Evolutionary conservation across 2,329 filamentous ascomycete species (phyloP), one percentile per base, ranked within the genome.

Genomic region (Epichloe elymi): DNA sequence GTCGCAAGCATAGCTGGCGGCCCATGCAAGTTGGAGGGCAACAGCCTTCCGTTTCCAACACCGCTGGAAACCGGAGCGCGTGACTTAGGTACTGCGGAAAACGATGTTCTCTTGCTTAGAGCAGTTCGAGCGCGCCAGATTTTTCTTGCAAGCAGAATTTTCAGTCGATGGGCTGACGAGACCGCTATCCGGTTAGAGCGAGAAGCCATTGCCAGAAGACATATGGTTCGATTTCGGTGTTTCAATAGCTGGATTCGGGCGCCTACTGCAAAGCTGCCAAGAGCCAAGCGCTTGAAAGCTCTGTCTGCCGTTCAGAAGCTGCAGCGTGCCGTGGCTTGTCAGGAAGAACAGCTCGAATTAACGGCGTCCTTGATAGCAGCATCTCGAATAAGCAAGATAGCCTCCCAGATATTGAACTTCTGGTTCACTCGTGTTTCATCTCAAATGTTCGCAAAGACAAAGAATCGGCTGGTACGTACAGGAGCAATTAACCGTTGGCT

Each of bases 161-260:
- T 64, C 53, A 68, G 64, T 51, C 65, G 66, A 56, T 94, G 88
- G 88, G 76, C 78, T 11, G 75, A 77, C 50, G 72, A 76, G 48
- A 76, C 85, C 11, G 75, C 74, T 5, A 80, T 86, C 14, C 79
- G 87, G 59, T 71, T 81, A 15, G 75, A 80, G 55, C 76, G 79
- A 40, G 87, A 85, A 4, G 79, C 77, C 4, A 73, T 80, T 41
- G 87, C 86, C 19, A 76, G 85, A 55, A 74, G 80, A 54, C 85
- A 88, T 61, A 80, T 90, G 53, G 68, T 93, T 50, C 74, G 83
- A 51, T 79, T 70, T 52, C 69, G 70, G 11, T 69, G 63, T 50
- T 70, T 69, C 50, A 59, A 59, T 40, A 61, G 61, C 38, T 70
- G 67, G 67, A 63, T 59, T 35, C 61, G 65, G 48, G 59, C 60